phyloP scores from a whole-genome alignment of 2,329 filamentous ascomycete species.

The Rutstroemia sp. region DNA sequence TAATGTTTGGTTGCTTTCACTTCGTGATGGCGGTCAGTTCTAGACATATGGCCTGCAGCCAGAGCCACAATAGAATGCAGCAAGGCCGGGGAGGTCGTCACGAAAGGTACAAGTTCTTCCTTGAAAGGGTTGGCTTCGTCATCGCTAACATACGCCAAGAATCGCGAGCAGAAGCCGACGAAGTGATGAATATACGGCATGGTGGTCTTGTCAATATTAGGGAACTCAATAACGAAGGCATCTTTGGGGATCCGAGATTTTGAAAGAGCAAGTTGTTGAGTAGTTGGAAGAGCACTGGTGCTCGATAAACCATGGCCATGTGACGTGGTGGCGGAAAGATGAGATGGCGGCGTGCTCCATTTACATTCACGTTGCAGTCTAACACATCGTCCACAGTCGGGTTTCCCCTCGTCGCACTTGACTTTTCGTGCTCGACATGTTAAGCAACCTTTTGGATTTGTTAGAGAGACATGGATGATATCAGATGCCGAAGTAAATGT shows the following conservation, averaged over 20 bases:
- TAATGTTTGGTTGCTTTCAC: conserved; percentile 24
- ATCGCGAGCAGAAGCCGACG: conserved; percentile 26
- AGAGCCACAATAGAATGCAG: conserved; percentile 27
- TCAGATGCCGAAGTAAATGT: background rate
- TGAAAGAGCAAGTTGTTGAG: conserved; percentile 6
- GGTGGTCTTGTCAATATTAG: conserved; percentile 20
- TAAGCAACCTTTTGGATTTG: conserved; percentile 42
- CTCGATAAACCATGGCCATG: conserved; percentile 2
- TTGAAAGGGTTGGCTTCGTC: conserved; percentile 28
- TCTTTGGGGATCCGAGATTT: conserved; percentile 17
- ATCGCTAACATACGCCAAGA: conserved; percentile 27
- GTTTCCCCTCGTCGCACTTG: conserved; percentile 63
- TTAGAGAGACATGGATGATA: background rate
- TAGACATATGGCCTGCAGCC: conserved; percentile 24
- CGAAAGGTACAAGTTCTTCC: conserved; percentile 23
- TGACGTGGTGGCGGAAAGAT: conserved; percentile 5
- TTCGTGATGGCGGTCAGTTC: conserved; percentile 23
- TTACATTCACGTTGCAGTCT: conserved; percentile 24
- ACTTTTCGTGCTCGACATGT: conserved; percentile 63
- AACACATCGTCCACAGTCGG: conserved; percentile 43
- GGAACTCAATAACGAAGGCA: conserved; percentile 27
- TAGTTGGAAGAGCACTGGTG: conserved; percentile 2
- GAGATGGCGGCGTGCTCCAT: conserved; percentile 17
- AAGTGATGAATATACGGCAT: conserved; percentile 29
- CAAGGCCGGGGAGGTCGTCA: conserved; percentile 22